Conservation (phyloP, 768 basidiomycete genomes). For the Russula olivacea region DNA sequence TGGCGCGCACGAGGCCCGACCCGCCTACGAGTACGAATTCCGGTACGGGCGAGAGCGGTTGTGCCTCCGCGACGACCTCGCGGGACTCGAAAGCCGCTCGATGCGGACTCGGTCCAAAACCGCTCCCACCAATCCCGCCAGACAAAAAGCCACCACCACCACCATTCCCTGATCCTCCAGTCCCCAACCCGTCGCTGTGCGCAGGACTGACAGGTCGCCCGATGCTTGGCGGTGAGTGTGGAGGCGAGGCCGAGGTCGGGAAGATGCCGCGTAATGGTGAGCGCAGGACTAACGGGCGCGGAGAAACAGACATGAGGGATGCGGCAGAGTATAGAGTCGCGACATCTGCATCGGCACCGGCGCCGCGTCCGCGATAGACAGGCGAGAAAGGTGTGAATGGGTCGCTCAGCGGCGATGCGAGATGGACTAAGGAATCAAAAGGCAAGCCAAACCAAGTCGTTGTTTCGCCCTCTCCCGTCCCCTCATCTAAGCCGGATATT, state of each 20-base stretch:
- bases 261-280: conserved; percentile 37
- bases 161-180: background rate
- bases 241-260: conserved; percentile 19
- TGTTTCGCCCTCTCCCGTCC: conserved; percentile 30
- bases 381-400: conserved; percentile 43
- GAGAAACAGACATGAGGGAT: conserved; percentile 65
- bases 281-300: conserved; percentile 30
- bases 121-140: conserved; percentile 32
- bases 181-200: conserved; percentile 23
- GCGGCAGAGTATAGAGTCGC: conserved; percentile 85
- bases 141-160: too few relatives aligned
- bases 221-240: conserved; percentile 28
- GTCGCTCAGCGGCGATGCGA: conserved; percentile 60
- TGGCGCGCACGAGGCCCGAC: conserved; percentile 73
- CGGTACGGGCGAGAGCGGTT: conserved; percentile 46
- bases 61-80: conserved; percentile 78
- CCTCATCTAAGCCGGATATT: conserved; percentile 10
- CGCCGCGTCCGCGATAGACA: conserved; percentile 27
- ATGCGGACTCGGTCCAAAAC: conserved; percentile 31
- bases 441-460: conserved; percentile 57
- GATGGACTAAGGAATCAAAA: conserved; percentile 60
- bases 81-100: conserved; percentile 57
- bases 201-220: conserved; percentile 31
- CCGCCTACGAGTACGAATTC: conserved; percentile 71
- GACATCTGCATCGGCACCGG: conserved; percentile 65